Evolutionary conservation across 257 asterid species (phyloP), one percentile per base, ranked within the genome.

Genomic region (Jacaranda copaia): DNA sequence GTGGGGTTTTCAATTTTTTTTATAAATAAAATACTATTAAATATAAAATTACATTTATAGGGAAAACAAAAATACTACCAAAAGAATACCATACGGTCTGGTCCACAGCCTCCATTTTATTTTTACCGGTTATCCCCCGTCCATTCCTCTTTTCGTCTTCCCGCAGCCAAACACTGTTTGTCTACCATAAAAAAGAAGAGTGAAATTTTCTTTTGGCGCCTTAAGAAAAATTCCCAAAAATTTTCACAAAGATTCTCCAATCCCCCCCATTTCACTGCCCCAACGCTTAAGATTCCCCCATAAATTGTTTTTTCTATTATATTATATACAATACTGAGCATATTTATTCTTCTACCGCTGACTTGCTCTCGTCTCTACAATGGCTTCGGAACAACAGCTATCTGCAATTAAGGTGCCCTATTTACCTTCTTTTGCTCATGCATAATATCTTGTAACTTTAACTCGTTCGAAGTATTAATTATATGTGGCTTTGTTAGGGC

Each of bases 341-440:
- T 25, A 58, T 40, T 38, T 52, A 67, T 36, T 76, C 32, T 77
- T 71, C 70, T 55, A 3, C 48, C 73, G 68, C 79, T 72, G 73
- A 55, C 71, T 39, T 25, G 72, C 40, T 18, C 42, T 83, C 70
- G 67, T 51, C 56, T 52, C 83, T 39, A 35, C 68, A 73, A 95
- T 95, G 99, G 92, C 82, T 79, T 80, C 92, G 61, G 93, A 91
- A 51, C 87, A 84, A 75, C 91, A 86, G 74, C 69, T 84, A 56
- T 79, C 94, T 42, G 84, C 87, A 81, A 88, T 95, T 65, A 86
- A 92, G 97, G 99, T 90, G 72, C 25, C 12, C 11, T 53, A 16
- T 19, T 65, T 57, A 65, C 56, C 70, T 66, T 35, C 32, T 71
- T 68, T 52, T 48, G 53, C 57, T 43, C 16, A 7, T 19, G 32